These are phyloP conservation scores for Penicillium verhagenii DNA, from an alignment of 495 filamentous ascomycete species.

Conservation along the genomic window DNA sequence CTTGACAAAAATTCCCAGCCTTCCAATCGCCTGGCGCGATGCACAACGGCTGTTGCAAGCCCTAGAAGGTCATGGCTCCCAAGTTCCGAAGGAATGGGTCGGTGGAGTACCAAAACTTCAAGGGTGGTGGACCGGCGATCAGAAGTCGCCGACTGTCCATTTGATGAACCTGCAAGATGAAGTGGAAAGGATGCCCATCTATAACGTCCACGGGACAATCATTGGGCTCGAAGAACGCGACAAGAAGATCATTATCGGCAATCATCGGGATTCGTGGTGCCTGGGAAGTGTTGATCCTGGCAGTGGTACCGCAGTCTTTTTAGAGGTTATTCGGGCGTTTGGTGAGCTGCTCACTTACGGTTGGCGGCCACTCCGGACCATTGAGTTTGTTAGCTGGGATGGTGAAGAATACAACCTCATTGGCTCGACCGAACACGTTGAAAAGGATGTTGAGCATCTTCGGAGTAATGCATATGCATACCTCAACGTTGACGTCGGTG, in stretches of 20 bases:
- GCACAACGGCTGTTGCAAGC: constrained; percentile 75
- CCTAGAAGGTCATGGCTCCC: constrained; percentile 72
- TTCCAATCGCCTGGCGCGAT: constrained; percentile 86
- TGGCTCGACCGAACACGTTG: constrained; percentile 92
- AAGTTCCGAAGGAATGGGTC: constrained; percentile 70
- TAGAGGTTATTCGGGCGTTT: constrained; percentile 83
- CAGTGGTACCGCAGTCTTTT: constrained; percentile 84
- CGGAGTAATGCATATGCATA: constrained; percentile 72
- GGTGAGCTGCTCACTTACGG: constrained; percentile 68
- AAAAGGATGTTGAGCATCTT: constrained; percentile 59
- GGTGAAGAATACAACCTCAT: constrained; percentile 90
- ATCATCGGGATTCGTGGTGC: constrained; percentile 92
- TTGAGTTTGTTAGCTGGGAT: constrained; percentile 96
- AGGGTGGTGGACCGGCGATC: constrained; percentile 82
- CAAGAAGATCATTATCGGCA: constrained; percentile 88
- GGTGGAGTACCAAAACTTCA: constrained; percentile 69
- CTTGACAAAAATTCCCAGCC: constrained; percentile 78
- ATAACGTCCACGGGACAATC: constrained; percentile 85
- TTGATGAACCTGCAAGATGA: constrained; percentile 91
- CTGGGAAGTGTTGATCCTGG: constrained; percentile 84
- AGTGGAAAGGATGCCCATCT: constrained; percentile 75
- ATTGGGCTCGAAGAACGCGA: constrained; percentile 75
- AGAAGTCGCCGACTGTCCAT: constrained; percentile 71
- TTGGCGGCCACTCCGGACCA: constrained; percentile 89
- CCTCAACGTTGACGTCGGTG: constrained; percentile 87